Evolutionary conservation across 495 filamentous ascomycete genomes (phyloP), one percentile per base, ranked within the genome.

Genomic region (Penicillium maclennaniae): DNA sequence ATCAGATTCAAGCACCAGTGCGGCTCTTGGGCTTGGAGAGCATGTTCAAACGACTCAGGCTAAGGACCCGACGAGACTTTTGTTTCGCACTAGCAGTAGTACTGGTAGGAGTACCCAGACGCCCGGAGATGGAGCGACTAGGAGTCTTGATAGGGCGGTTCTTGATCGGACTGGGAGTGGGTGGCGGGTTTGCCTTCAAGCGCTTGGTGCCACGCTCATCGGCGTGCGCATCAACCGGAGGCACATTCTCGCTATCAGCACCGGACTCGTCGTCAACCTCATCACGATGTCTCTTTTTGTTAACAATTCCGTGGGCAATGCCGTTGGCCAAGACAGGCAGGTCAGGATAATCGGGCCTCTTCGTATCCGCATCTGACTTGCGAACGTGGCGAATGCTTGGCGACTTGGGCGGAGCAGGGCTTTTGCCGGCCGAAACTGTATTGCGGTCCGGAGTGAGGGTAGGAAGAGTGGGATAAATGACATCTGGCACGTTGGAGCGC

Each of bases 251-350:
- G 9, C 59, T 34, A 15, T 79, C 64, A 39, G 63, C 49, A 56
- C 84, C 81, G 3, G 83, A 78, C n/a, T 70, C 67, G 27, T 73
- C 70, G 75, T 59, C 86, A 8, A 59, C 54, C 4, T 74, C 66
- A 40, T 73, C 75, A 15, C 83, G 79, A 49, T 79, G 78, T 42
- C 86, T 78, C 72, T 89, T 90, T 75, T 91, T 89, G 70, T 87
- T 89, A 4, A 69, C 62, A 61, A 91, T 82, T 28, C 87, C 87
- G 62, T 90, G 87, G 8, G 85, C 80, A 44, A 87, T 82, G 28
- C 87, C 87, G 59, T 90, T 86, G 6, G 85, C 77, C 28, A 87
- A 73, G 10, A 80, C 70, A 0, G 67, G 65, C 37, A 78, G 62
- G 6, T 71, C 69, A 7, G 67, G 61, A 45, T 66, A 53, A n/a